These are phyloP conservation scores for Alnus glutinosa DNA, from an alignment of 306 rosid species.

Conservation along the genomic window DNA sequence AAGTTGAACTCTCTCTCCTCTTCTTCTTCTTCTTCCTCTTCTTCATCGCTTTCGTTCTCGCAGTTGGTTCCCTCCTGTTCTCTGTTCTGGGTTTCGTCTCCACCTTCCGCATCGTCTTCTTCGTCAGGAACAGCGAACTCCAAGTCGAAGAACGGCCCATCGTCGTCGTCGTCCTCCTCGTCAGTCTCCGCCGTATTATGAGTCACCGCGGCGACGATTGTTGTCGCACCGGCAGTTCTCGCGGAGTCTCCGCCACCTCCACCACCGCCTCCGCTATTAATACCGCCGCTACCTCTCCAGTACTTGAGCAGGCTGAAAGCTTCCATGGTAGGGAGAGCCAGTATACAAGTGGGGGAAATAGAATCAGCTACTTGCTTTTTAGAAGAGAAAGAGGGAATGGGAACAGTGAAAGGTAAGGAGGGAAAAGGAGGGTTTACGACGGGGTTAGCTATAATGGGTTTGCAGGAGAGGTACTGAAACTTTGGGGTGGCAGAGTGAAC, in stretches of 20 bases:
- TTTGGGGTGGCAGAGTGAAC: slow-evolving; percentile 10
- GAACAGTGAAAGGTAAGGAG: not conserved
- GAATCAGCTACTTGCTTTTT: slow-evolving; percentile 21
- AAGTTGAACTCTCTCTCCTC: slow-evolving; percentile 72
- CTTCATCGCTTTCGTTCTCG: slow-evolving; percentile 20
- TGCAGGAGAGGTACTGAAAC: slow-evolving; percentile 24
- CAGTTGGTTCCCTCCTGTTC: not conserved
- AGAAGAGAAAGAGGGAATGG: slow-evolving; percentile 1
- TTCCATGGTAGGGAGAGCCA: slow-evolving; percentile 99
- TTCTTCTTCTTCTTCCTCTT: slow-evolving; percentile 23
- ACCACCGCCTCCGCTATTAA: not conserved
- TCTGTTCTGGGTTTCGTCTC: slow-evolving; percentile 15
- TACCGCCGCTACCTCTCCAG: slow-evolving; percentile 67
- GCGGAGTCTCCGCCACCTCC: not conserved
- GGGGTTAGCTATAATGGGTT: slow-evolving; percentile 24
- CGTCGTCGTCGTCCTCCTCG: slow-evolving; percentile 42
- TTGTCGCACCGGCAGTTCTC: slow-evolving; percentile 24
- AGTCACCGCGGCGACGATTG: slow-evolving; percentile 42
- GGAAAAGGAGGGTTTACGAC: slow-evolving; percentile 15
- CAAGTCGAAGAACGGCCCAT: slow-evolving; percentile 91
- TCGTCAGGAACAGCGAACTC: slow-evolving; percentile 76
- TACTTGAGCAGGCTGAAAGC: slow-evolving; percentile 93
- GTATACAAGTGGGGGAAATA: slow-evolving; percentile 42
- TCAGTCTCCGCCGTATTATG: slow-evolving; percentile 29
- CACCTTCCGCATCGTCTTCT: slow-evolving; percentile 33